Base-by-base conservation (phyloP, 495 filamentous ascomycete species). In the Penicillium arizonense region DNA sequence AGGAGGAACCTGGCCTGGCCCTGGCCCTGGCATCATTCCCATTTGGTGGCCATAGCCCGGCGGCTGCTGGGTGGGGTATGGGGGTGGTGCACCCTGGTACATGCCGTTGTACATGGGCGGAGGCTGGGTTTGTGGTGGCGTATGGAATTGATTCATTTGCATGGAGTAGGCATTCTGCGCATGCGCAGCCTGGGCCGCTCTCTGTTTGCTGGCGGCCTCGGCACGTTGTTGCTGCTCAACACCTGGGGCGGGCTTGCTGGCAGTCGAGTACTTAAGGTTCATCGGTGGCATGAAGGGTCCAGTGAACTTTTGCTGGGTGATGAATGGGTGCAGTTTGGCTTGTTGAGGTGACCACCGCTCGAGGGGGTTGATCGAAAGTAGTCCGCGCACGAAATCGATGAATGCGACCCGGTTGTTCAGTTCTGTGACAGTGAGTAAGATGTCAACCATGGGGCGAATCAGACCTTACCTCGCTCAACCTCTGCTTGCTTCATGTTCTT, bases 401-500 rank as follows among this genome's bases (percentile, higher is more conserved):
- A 99, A 99, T n/a, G 95, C 90, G 47, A 93, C 82, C 44, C 95
- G 87, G 63, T 97, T 99, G 62, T 92, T 94, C 82, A 99, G 91
- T 83, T 99, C 95, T 99, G 62, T 21, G 2, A 39, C 28, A 12
- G 36, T 39, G 34, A 50, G 34, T 79, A 59, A 76, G 65, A 51
- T 44, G 20, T 11, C 14, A 36, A 30, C 6, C 28, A 8, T 10
- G 28, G 5, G 9, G 23, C 9, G 8, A 14, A 41, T 10, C 11
- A 49, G 42, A 47, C 34, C 84, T 56, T 77, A 97, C 95, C 95
- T 87, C 94, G 78, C 50, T 99, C 95, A 53, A 97, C 85, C 69
- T 99, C 95, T 55, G 84, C 85, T 57, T 87, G 95, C 75, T 99
- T 99, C 95, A 99, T 99, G 57, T 97, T 96, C 74, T 99, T 99